A percentile compares a stretch with the other conserved stretches of the same genome.
These are phyloP conservation scores for Rutidosis leptorrhynchoides DNA, from an alignment of 129 eudicot genomes.

Conservation along the genomic window DNA sequence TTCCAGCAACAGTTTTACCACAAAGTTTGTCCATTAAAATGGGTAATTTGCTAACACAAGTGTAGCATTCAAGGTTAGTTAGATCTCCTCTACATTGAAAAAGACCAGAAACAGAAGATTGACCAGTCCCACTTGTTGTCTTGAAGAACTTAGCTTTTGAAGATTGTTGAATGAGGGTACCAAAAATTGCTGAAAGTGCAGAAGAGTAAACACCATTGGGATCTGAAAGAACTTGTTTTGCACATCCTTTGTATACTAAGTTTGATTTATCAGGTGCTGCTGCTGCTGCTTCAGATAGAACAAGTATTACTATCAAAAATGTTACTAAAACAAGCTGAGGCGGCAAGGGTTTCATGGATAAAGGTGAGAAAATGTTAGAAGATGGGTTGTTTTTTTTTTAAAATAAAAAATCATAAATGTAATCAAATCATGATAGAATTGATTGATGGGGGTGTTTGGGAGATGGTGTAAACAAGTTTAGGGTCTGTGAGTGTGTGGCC, in stretches of 20 bases:
- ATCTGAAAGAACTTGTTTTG: conserved; percentile 67
- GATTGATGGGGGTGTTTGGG: conserved; percentile 13
- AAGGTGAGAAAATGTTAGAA: conserved; percentile 11
- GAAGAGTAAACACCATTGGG: conserved; percentile 75
- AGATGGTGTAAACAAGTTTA: conserved; percentile 13
- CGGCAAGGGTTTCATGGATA: conserved; percentile 29
- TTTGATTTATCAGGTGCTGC: conserved; percentile 51
- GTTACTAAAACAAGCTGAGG: conserved; percentile 5
- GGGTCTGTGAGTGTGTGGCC: conserved; percentile 31
- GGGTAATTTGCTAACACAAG: conserved; percentile 66
- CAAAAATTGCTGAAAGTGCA: conserved; percentile 69
- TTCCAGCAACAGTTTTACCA: conserved; percentile 68
- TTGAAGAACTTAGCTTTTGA: conserved; percentile 71
- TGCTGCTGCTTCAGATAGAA: conserved; percentile 29
- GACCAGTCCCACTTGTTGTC: conserved; percentile 56
- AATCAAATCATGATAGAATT: conserved; percentile 26
- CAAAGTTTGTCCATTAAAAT: conserved; percentile 74
- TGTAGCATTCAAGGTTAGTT: conserved; percentile 63
- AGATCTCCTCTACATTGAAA: conserved; percentile 91
- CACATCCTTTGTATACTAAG: conserved; percentile 87
- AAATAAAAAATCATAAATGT: too few species aligned
- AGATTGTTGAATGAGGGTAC: conserved; percentile 67
- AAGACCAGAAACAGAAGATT: conserved; percentile 60
- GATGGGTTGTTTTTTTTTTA: not conserved
- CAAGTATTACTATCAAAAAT: conserved; percentile 6